Evolutionary conservation across 1,284 basidiomycete genomes (phyloP), one percentile per base, ranked within the genome.

Genomic region (Microbotryum saponariae): DNA sequence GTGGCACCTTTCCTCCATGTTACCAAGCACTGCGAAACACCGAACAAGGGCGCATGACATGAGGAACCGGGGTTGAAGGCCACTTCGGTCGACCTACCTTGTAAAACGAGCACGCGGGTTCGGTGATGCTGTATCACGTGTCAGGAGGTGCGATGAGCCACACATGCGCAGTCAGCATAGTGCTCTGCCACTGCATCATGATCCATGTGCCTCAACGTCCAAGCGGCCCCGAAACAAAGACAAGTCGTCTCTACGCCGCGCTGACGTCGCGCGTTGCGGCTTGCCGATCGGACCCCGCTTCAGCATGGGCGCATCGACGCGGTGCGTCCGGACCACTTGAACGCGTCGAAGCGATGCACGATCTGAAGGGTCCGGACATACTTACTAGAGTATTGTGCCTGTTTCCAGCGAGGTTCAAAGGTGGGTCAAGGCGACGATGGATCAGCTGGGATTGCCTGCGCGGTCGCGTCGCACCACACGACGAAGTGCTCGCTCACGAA

Each of bases 91-190:
- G 6, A 18, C 62, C 8, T 10, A 63, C 64, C 14, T 57, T 54
- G 55, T 67, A 69, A 54, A 23, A 69, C 2, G 61, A 65, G 45
- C 67, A 69, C 2, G 67, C 64, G 0, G 67, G 67, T 23, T 62
- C 60, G 50, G 62, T 66, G 31, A 69, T 54, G 55, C 67, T 69
- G 62, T n/a, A 18, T 29, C 21, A 23, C 10, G 48, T 23, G 16
- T 23, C 48, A n/a, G 14, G 23, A 50, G 27, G 51, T 33, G 25
- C 33, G 12, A 31, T 23, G 51, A n/a, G 51, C 23, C 14, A 23
- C 21, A 20, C 12, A n/a, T 50, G 14, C 14, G 12, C 16, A 16
- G 25, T 53, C n/a, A 53, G 51, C 25, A 18, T 33, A 50, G 6
- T 16, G 2, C 23, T 20, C 48, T n/a, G 51, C 29, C 9, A 29